phyloP scores from a whole-genome alignment of 2,329 filamentous ascomycete genomes.

The Furcasterigmium sp. region DNA sequence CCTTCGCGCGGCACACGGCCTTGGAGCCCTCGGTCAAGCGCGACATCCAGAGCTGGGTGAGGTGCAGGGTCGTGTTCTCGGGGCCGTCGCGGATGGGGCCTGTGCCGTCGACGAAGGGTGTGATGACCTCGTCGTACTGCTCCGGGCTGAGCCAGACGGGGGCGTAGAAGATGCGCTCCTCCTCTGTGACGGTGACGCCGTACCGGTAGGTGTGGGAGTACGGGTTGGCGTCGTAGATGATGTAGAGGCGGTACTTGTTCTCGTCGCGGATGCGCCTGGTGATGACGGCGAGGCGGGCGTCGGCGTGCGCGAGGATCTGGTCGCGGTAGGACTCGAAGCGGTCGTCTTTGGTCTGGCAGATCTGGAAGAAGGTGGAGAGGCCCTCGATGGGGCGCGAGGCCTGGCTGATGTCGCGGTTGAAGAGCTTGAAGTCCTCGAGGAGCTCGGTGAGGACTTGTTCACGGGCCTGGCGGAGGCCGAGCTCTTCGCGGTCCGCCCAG shows the following conservation, averaged over 20 bases:
- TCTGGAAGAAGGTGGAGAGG: not conserved
- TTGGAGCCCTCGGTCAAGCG: no score
- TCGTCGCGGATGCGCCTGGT: not conserved
- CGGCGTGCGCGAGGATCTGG: not conserved
- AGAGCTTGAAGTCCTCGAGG: not conserved
- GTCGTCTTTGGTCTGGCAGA: not conserved
- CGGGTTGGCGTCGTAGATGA: slow-evolving; percentile 8
- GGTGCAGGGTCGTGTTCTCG: no score
- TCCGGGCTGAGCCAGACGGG: slow-evolving; percentile 7
- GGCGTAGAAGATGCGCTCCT: slow-evolving; percentile 5
- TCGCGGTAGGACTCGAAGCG: no score
- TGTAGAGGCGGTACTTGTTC: slow-evolving; percentile 4
- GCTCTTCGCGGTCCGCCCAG: slow-evolving; percentile 3
- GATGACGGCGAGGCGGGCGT: slow-evolving; percentile 1
- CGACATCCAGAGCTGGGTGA: no score
- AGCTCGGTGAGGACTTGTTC: slow-evolving; percentile 1
- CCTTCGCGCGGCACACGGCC: no score
- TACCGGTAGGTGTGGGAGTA: slow-evolving; percentile 6
- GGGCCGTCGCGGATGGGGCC: no score
- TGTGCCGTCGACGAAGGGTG: no score
- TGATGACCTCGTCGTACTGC: not conserved
- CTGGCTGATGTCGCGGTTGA: not conserved
- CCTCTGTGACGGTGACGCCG: slow-evolving; percentile 5
- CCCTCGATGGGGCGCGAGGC: not conserved
- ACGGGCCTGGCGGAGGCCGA: slow-evolving; percentile 4